These are phyloP conservation scores for Oxalis stricta DNA, from an alignment of 441 rosid genomes.

Conservation along the genomic window DNA sequence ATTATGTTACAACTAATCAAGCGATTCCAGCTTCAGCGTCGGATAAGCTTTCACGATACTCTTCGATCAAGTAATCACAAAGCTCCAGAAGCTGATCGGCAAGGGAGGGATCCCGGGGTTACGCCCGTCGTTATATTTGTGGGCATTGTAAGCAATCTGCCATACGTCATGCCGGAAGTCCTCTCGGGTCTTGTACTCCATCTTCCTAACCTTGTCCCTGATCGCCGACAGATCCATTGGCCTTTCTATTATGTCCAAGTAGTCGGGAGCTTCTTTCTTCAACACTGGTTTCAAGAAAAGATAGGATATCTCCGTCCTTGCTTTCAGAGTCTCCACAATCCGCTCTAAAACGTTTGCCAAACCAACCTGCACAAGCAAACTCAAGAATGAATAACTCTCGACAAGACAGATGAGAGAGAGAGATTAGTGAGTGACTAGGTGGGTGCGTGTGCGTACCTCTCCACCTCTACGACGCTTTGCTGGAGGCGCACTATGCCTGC, in stretches of 20 bases:
- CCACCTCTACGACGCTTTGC: slow-evolving; percentile 91
- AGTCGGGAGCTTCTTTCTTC: slow-evolving; percentile 94
- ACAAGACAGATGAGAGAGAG: background rate
- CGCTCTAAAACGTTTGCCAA: slow-evolving; percentile 69
- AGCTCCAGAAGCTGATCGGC: slow-evolving; percentile 94
- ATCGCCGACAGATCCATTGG: slow-evolving; percentile 95
- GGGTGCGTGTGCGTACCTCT: slow-evolving; percentile 60
- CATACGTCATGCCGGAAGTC: slow-evolving; percentile 83
- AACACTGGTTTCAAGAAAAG: slow-evolving; percentile 86
- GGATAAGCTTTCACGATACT: slow-evolving; percentile 23
- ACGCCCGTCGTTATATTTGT: slow-evolving; percentile 63
- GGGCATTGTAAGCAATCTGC: slow-evolving; percentile 80
- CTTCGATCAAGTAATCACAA: slow-evolving; percentile 64
- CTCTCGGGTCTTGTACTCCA: slow-evolving; percentile 63
- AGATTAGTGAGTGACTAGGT: slow-evolving; percentile 7
- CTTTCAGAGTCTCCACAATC: slow-evolving; percentile 62
- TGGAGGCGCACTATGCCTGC: slow-evolving; percentile 32
- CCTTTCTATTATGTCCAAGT: slow-evolving; percentile 34
- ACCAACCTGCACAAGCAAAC: slow-evolving; percentile 66
- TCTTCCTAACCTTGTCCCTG: slow-evolving; percentile 71
- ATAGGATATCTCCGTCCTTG: slow-evolving; percentile 48
- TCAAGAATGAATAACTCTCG: no score
- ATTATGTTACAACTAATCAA: no score
- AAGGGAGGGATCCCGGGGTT: slow-evolving; percentile 92
- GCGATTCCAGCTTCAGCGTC: slow-evolving; percentile 79